A percentile compares a stretch with the other conserved stretches of the same genome.
These are phyloP conservation scores for Combretum micranthum DNA, from an alignment of 345 rosid species.

Conservation along the genomic window DNA sequence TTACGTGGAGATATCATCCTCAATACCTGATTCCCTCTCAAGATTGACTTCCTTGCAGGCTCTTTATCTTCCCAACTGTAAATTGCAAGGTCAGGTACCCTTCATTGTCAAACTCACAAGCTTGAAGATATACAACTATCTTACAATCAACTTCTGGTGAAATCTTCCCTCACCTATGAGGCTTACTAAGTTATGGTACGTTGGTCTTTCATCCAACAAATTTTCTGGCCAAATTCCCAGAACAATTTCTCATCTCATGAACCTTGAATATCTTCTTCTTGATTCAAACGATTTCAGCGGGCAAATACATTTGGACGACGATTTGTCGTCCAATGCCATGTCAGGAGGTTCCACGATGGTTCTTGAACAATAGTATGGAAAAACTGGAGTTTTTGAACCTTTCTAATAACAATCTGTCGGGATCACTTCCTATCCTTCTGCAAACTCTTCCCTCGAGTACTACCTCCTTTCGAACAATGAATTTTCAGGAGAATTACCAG, in stretches of 20 bases:
- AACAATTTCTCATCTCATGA: no score
- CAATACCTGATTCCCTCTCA: neutral
- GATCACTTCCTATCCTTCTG: slow-evolving; percentile 9
- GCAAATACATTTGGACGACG: neutral
- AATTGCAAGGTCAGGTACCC: neutral
- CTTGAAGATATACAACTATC: no score
- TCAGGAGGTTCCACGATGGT: slow-evolving; percentile 16
- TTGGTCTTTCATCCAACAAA: no score
- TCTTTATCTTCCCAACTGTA: neutral
- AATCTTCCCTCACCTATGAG: no score
- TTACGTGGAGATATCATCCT: neutral
- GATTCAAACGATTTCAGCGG: no score
- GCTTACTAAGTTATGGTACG: no score
- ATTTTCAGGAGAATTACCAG: slow-evolving; percentile 8
- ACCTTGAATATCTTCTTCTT: no score
- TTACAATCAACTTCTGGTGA: no score
- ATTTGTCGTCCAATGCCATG: slow-evolving; percentile 5
- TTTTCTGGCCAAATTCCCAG: neutral
- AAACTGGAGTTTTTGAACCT: neutral
- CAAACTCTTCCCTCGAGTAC: neutral
- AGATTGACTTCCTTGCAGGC: neutral
- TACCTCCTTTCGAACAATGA: slow-evolving; percentile 3
- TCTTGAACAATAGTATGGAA: neutral
- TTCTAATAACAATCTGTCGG: slow-evolving; percentile 7
- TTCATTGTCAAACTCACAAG: no score